Evolutionary conservation across 2,329 filamentous ascomycete species (phyloP).

Genomic region (Davidsoniella virescens): DNA sequence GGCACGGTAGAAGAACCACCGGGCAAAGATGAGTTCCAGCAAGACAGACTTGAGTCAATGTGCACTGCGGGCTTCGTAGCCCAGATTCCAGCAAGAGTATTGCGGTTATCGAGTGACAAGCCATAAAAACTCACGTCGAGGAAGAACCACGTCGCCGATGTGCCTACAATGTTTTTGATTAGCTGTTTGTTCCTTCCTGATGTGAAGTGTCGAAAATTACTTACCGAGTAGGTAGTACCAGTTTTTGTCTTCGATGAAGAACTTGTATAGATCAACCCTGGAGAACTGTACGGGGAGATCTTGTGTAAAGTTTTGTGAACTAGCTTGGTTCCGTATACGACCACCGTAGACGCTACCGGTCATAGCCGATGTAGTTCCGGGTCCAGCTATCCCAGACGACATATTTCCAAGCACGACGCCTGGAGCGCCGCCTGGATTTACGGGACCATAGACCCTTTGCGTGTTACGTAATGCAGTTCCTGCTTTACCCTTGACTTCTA

Average conservation of each 20-base stretch:
- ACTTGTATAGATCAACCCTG: slow-evolving; percentile 30
- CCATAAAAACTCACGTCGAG: slow-evolving; percentile 43
- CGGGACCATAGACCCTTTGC: slow-evolving; percentile 36
- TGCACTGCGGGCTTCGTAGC: slow-evolving; percentile 20
- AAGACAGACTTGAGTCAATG: slow-evolving; percentile 25
- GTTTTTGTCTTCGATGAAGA: slow-evolving; percentile 32
- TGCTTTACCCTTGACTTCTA: slow-evolving; percentile 48
- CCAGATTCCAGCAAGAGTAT: slow-evolving; percentile 28
- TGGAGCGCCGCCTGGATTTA: too few species aligned
- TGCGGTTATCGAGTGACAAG: slow-evolving; percentile 32
- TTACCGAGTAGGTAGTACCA: slow-evolving; percentile 27
- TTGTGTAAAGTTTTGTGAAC: slow-evolving; percentile 6
- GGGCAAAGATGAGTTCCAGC: slow-evolving; percentile 30
- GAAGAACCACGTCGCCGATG: slow-evolving; percentile 35
- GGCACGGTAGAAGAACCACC: slow-evolving; percentile 29
- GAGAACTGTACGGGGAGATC: slow-evolving; percentile 33
- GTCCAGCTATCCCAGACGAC: too few species aligned
- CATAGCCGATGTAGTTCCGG: too few species aligned
- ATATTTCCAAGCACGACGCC: too few species aligned
- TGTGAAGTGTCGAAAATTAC: not conserved
- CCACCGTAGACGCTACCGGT: not conserved
- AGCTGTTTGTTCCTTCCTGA: too few species aligned
- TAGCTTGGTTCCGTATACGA: too few species aligned
- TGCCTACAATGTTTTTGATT: slow-evolving; percentile 17
- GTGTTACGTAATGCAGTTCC: slow-evolving; percentile 42